Evolutionary conservation across 2,329 filamentous ascomycete species (phyloP).

Genomic region (Penicillium sp.): DNA sequence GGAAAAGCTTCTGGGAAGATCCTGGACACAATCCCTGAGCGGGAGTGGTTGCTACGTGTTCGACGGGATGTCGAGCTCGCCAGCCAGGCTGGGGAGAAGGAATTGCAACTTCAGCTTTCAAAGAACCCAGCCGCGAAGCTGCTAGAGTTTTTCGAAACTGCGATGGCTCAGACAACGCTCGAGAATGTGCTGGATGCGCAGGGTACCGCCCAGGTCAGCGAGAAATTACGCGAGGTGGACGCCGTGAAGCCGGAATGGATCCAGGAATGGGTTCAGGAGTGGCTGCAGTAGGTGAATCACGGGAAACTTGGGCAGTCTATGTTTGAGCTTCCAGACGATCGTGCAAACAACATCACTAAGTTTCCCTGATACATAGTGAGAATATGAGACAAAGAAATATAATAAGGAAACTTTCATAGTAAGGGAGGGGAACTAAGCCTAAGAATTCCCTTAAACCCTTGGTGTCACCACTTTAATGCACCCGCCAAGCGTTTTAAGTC

Average conservation of each 20-base stretch:
- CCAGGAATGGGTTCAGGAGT: slow-evolving; percentile 1
- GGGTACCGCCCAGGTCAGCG: neutral
- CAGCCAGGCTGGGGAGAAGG: neutral
- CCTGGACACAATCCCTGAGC: neutral
- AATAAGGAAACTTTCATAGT: too few relatives aligned
- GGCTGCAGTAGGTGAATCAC: neutral
- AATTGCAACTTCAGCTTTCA: neutral
- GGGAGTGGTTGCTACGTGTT: neutral
- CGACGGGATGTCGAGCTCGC: neutral
- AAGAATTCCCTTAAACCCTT: too few relatives aligned
- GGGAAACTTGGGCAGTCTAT: too few relatives aligned
- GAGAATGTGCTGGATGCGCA: neutral
- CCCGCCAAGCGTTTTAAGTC: neutral
- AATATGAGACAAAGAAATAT: too few relatives aligned
- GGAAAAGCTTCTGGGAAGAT: neutral
- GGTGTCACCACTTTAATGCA: neutral
- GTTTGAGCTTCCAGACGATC: too few relatives aligned
- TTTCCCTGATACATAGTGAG: too few relatives aligned
- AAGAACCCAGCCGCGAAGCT: slow-evolving; percentile 3
- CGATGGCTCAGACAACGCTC: neutral
- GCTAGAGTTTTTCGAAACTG: neutral
- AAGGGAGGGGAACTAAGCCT: too few relatives aligned
- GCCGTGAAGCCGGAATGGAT: neutral
- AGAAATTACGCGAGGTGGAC: neutral
- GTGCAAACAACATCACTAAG: too few relatives aligned